phyloP scores from a whole-genome alignment of 768 basidiomycete genomes.

The Tulasnella sp. region DNA sequence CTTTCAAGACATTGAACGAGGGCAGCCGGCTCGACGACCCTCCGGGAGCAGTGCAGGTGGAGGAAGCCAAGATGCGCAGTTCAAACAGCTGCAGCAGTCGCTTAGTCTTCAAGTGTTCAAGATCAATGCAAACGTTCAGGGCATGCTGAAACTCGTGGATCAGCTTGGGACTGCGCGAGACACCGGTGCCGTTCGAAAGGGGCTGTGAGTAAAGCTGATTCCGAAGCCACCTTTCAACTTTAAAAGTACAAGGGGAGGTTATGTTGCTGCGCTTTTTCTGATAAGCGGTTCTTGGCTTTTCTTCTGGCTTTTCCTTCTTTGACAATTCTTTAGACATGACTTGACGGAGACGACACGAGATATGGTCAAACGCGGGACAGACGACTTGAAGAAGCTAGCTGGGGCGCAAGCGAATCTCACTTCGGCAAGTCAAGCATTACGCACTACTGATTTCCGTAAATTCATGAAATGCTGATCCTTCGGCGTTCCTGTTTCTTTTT shows the following conservation, averaged over 20 bases:
- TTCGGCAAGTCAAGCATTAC: conserved; percentile 32
- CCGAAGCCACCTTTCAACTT: no score
- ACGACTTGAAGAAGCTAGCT: conserved; percentile 84
- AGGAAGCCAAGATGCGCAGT: conserved; percentile 53
- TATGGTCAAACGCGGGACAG: conserved; percentile 89
- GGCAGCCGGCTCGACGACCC: not conserved
- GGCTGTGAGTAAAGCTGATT: conserved; percentile 47
- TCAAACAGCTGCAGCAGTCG: conserved; percentile 63
- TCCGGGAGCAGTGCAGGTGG: not conserved
- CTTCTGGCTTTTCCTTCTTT: not conserved
- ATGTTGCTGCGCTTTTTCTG: not conserved
- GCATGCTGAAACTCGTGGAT: conserved; percentile 91
- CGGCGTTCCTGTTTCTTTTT: not conserved
- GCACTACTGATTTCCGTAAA: not conserved
- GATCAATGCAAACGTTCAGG: conserved; percentile 95
- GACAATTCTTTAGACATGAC: conserved; percentile 52
- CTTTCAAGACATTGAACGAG: conserved; percentile 14
- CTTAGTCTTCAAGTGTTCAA: conserved; percentile 94
- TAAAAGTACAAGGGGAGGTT: not conserved
- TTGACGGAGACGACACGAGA: conserved; percentile 88
- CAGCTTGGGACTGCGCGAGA: conserved; percentile 81
- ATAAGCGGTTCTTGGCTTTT: not conserved
- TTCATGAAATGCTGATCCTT: no score
- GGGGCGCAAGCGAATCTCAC: conserved; percentile 43
- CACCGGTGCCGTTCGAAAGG: conserved; percentile 66